Percentiles rank a stretch among this genome's conserved stretches.
Evolutionary conservation across 805 yeast species (phyloP).

Genomic region (Candida patagonica): DNA sequence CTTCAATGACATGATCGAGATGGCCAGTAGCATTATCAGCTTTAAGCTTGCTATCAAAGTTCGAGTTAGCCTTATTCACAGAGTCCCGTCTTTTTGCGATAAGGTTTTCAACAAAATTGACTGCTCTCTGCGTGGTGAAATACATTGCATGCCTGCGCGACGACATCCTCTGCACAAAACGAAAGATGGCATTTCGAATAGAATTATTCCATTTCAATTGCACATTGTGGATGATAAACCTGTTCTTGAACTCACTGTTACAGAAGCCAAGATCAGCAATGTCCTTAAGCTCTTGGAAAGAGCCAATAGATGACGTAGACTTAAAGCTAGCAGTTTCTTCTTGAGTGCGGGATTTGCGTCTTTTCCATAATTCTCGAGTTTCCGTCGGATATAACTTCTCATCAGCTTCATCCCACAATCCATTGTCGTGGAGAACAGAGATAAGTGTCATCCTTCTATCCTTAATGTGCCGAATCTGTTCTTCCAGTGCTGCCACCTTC

Average conservation of each 20-base stretch:
- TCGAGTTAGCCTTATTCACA: not conserved
- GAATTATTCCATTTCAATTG: slow-evolving; percentile 71
- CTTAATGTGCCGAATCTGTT: slow-evolving; percentile 12
- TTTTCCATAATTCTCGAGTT: not conserved
- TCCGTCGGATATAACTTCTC: not conserved
- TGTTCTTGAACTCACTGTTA: slow-evolving; percentile 41
- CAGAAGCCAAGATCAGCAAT: slow-evolving; percentile 11
- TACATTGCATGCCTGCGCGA: slow-evolving; percentile 36
- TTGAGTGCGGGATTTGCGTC: not conserved
- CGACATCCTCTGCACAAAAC: slow-evolving; percentile 45
- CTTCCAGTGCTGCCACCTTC: slow-evolving; percentile 12
- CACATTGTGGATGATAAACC: slow-evolving; percentile 64
- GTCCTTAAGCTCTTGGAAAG: slow-evolving; percentile 13
- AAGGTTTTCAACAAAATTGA: slow-evolving; percentile 42
- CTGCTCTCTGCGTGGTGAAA: slow-evolving; percentile 40
- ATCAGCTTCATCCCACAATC: slow-evolving; percentile 3
- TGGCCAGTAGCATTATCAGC: too few species aligned
- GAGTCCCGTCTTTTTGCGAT: slow-evolving; percentile 26
- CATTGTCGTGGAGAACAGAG: slow-evolving; percentile 7
- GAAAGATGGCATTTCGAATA: slow-evolving; percentile 53
- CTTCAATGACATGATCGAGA: slow-evolving; percentile 3
- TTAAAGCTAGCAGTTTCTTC: slow-evolving; percentile 7
- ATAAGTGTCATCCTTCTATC: slow-evolving; percentile 11
- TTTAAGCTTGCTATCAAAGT: too few species aligned
- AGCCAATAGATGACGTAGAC: slow-evolving; percentile 4